Evolutionary conservation across 2,329 filamentous ascomycete species (phyloP).

Genomic region (Colletotrichum sp.): DNA sequence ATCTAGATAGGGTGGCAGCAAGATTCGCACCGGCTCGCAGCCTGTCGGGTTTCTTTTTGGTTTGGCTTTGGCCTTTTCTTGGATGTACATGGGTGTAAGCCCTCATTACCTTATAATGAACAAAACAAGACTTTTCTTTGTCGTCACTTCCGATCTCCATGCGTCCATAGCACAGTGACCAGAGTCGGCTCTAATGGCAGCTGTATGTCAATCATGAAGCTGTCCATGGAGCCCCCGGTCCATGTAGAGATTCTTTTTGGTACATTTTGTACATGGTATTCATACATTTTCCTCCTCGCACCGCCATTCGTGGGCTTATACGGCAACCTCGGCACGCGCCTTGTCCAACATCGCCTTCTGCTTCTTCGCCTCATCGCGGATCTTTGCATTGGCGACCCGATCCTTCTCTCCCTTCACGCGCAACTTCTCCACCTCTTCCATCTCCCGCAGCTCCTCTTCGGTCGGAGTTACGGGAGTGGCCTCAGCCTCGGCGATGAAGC

Average conservation of each 20-base stretch:
- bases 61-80: not conserved
- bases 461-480: conserved; percentile 63
- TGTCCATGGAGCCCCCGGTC: not conserved
- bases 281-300: conserved; percentile 4
- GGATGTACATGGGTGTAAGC: conserved; percentile 1
- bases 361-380: conserved; percentile 62
- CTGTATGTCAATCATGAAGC: not conserved
- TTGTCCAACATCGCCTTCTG: conserved; percentile 59
- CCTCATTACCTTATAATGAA: not conserved
- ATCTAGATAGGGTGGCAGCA: not conserved
- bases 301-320: conserved; percentile 25
- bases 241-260: conserved; percentile 16
- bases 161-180: not conserved
- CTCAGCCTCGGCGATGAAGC: conserved; percentile 67
- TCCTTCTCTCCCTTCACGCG: conserved; percentile 57
- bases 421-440: conserved; percentile 62
- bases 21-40: not conserved
- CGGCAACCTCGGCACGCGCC: conserved; percentile 33
- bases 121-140: not conserved
- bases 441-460: conserved; percentile 62
- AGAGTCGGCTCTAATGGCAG: not conserved
- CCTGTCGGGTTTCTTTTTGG: not conserved
- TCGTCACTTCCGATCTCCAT: not conserved
- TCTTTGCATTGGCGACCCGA: conserved; percentile 55
- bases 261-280: conserved; percentile 22